Conservation (phyloP, 371 early-diverging fungal genomes). For the Basidiobolus meristosporus region DNA sequence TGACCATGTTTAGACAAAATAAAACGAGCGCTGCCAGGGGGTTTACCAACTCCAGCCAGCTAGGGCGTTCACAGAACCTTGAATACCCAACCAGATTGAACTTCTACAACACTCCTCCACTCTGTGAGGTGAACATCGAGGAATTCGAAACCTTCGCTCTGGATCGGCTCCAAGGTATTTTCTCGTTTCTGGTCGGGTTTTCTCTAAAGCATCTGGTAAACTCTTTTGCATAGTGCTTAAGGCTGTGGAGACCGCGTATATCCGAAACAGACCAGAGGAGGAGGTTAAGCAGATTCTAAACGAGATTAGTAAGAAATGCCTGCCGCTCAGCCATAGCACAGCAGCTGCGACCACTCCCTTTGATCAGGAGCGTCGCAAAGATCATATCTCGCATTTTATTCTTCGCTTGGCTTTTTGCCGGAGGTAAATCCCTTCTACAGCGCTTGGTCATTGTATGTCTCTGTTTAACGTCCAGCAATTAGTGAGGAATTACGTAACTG, state of each 20-base stretch:
- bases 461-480: not conserved
- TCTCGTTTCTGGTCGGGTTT: not conserved
- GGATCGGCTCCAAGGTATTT: slow-evolving; percentile 67
- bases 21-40: too few species aligned
- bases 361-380: slow-evolving; percentile 70
- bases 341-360: too few species aligned
- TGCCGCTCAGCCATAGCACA: too few species aligned
- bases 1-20: too few species aligned
- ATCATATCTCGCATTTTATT: slow-evolving; percentile 86
- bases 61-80: too few species aligned
- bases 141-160: slow-evolving; percentile 85
- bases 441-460: not conserved
- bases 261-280: slow-evolving; percentile 41
- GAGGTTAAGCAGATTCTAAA: slow-evolving; percentile 29
- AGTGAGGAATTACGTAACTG: slow-evolving; percentile 73
- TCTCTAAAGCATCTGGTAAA: slow-evolving; percentile 1
- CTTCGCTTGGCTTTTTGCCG: slow-evolving; percentile 82
- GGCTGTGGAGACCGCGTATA: slow-evolving; percentile 56
- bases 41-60: too few species aligned
- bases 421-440: slow-evolving; percentile 18
- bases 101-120: slow-evolving; percentile 57
- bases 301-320: slow-evolving; percentile 13
- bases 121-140: slow-evolving; percentile 61
- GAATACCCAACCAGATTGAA: slow-evolving; percentile 18
- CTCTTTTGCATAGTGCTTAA: slow-evolving; percentile 37